These are phyloP conservation scores for Paxillus involutus DNA, from an alignment of 768 basidiomycete genomes.

Conservation along the genomic window DNA sequence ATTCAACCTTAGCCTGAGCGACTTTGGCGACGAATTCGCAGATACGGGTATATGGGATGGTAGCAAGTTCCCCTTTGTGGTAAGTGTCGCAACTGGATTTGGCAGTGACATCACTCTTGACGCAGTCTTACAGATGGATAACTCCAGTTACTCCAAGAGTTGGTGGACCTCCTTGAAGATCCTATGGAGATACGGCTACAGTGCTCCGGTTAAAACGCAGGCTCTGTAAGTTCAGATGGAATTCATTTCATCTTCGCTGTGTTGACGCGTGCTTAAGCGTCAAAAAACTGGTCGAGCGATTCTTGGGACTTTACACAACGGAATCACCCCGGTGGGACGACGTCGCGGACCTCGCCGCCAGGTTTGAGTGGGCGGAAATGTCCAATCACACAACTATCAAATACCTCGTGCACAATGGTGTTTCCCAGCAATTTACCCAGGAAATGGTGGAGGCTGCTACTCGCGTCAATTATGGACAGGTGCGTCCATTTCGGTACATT, in stretches of 20 bases:
- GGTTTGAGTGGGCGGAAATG: constrained; percentile 50
- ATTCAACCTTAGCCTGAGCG: constrained; percentile 63
- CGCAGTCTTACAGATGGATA: constrained; percentile 37
- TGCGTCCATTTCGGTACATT: constrained; percentile 22
- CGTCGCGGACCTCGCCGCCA: constrained; percentile 54
- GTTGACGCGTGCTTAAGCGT: constrained; percentile 43
- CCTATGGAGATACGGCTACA: constrained; percentile 74
- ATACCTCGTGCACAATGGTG: constrained; percentile 53
- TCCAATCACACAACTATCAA: constrained; percentile 53
- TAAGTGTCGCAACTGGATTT: constrained; percentile 33
- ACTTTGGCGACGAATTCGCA: constrained; percentile 49
- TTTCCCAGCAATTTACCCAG: constrained; percentile 56
- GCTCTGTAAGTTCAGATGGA: constrained; percentile 42
- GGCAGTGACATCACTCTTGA: background rate
- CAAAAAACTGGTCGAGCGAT: constrained; percentile 47
- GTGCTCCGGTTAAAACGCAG: constrained; percentile 57
- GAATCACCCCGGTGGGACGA: constrained; percentile 61
- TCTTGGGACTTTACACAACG: constrained; percentile 54
- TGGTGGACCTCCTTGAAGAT: constrained; percentile 79
- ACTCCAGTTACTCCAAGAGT: constrained; percentile 32
- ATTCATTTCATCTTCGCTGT: background rate
- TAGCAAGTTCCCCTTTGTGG: constrained; percentile 60
- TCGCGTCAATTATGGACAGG: constrained; percentile 84
- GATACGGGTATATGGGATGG: constrained; percentile 84
- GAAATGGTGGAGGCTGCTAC: constrained; percentile 83